Percentiles rank a stretch among this genome's conserved stretches.
Evolutionary conservation across 2,329 filamentous ascomycete genomes (phyloP).

Genomic region (Chaetomium strumarium): DNA sequence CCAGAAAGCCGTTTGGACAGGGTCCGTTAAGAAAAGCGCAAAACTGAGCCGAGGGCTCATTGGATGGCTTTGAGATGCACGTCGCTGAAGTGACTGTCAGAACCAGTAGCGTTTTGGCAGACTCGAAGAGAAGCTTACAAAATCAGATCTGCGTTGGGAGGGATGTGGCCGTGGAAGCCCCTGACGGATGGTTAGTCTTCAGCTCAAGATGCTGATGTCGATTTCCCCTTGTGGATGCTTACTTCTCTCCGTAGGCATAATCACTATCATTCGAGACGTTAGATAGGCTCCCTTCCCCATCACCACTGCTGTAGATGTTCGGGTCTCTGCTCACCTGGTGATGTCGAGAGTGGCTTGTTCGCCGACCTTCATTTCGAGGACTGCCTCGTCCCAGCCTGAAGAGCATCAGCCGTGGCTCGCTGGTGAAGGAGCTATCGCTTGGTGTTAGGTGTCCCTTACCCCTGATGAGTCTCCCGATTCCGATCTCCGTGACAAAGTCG

Average conservation of each 20-base stretch:
- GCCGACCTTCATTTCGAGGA: slow-evolving; percentile 78
- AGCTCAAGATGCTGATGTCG: background rate
- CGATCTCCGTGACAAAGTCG: slow-evolving; percentile 73
- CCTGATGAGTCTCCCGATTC: slow-evolving; percentile 77
- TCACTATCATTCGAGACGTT: slow-evolving; percentile 40
- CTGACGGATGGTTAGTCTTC: slow-evolving; percentile 36
- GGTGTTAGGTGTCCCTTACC: slow-evolving; percentile 45
- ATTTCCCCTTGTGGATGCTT: slow-evolving; percentile 19
- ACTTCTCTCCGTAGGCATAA: slow-evolving; percentile 59
- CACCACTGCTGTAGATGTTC: background rate
- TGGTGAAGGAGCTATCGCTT: background rate
- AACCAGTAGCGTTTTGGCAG: background rate
- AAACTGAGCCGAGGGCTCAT: slow-evolving; percentile 11
- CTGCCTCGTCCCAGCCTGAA: slow-evolving; percentile 78
- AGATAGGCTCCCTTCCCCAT: background rate
- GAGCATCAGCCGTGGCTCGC: background rate
- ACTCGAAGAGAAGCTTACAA: slow-evolving; percentile 61
- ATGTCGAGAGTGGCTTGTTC: slow-evolving; percentile 87
- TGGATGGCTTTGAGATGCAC: slow-evolving; percentile 31
- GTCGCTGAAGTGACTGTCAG: slow-evolving; percentile 27
- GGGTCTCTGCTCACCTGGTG: slow-evolving; percentile 49
- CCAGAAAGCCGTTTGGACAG: too few species aligned
- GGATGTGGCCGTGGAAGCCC: slow-evolving; percentile 74
- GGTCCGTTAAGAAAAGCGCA: too few species aligned
- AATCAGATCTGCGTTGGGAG: slow-evolving; percentile 66